phyloP scores from a whole-genome alignment of 2,329 filamentous ascomycete genomes.

The Ilyonectria sp. region DNA sequence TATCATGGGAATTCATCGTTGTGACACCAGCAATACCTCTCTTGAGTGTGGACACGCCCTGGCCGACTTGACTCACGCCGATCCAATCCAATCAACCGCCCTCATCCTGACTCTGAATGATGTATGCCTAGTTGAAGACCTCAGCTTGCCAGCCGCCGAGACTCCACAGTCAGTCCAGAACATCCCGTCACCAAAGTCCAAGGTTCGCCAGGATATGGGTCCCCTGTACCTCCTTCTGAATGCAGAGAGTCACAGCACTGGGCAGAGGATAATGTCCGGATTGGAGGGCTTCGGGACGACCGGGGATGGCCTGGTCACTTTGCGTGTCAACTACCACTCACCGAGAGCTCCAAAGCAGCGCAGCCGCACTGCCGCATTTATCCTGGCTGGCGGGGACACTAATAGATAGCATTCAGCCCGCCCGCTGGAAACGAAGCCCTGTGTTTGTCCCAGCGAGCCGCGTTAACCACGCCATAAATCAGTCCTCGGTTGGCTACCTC shows the following conservation, averaged over 20 bases:
- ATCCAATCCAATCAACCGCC: constrained; percentile 13
- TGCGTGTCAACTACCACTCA: constrained; percentile 17
- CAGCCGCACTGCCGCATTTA: constrained; percentile 18
- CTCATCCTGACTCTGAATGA: neutral
- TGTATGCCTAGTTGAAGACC: neutral
- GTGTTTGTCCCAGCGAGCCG: constrained; percentile 8
- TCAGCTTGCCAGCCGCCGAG: neutral
- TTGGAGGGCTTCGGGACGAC: constrained; percentile 27
- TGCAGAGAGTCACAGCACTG: constrained; percentile 38
- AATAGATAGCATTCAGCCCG: constrained; percentile 10
- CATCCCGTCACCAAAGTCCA: constrained; percentile 2
- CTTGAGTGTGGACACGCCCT: constrained; percentile 14
- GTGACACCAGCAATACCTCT: neutral
- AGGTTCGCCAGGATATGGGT: constrained; percentile 16
- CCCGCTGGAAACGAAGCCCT: neutral
- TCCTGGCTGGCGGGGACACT: constrained; percentile 23
- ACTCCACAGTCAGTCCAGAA: constrained; percentile 8
- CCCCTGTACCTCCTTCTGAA: constrained; percentile 39
- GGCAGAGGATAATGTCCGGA: constrained; percentile 14
- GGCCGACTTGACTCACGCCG: constrained; percentile 47
- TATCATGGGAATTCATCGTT: neutral
- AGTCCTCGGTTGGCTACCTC: neutral
- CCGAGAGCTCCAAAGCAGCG: constrained; percentile 4
- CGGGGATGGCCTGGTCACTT: constrained; percentile 18
- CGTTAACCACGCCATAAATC: constrained; percentile 23